A percentile compares a stretch with the other conserved stretches of the same genome.
phyloP scores from a whole-genome alignment of 352 stramenopile genomes.

The Globisporangium parvum region DNA sequence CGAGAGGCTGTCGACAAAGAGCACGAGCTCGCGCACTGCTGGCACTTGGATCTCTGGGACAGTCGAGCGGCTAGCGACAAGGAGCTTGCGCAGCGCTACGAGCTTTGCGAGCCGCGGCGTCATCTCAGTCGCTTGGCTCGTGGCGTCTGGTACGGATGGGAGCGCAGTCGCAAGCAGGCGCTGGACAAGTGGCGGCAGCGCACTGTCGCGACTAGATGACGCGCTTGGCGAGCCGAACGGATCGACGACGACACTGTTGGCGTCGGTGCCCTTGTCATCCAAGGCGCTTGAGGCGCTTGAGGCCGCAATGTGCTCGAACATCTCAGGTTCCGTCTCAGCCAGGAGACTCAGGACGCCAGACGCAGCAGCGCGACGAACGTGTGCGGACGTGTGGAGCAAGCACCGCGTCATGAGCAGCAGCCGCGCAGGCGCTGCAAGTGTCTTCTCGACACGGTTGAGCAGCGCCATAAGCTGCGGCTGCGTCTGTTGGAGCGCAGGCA shows the following conservation, averaged over 20 bases:
- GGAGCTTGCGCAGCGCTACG: slow-evolving; percentile 9
- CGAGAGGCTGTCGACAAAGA: slow-evolving; percentile 15
- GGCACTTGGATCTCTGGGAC: slow-evolving; percentile 12
- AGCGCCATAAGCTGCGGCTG: slow-evolving; percentile 34
- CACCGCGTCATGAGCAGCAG: slow-evolving; percentile 37
- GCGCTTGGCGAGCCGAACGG: slow-evolving; percentile 5
- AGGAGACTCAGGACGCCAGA: slow-evolving; percentile 32
- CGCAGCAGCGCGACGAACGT: slow-evolving; percentile 40
- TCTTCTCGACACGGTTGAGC: slow-evolving; percentile 35
- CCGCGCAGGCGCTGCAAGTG: slow-evolving; percentile 10
- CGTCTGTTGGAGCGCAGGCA: slow-evolving; percentile 14
- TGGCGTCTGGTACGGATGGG: background rate
- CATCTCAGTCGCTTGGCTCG: slow-evolving; percentile 7
- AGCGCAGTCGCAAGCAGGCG: background rate
- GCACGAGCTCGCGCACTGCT: slow-evolving; percentile 21
- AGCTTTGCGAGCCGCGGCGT: slow-evolving; percentile 10
- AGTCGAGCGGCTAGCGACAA: background rate
- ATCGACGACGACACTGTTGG: slow-evolving; percentile 5
- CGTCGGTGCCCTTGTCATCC: slow-evolving; percentile 3
- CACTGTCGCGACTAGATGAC: too few species aligned
- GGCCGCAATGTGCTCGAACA: slow-evolving; percentile 7
- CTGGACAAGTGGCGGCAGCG: background rate
- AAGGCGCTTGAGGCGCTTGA: background rate
- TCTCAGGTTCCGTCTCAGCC: slow-evolving; percentile 7
- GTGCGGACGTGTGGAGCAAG: slow-evolving; percentile 40